Conservation (phyloP, 2,329 filamentous ascomycete species). For the Botrytis aclada region DNA sequence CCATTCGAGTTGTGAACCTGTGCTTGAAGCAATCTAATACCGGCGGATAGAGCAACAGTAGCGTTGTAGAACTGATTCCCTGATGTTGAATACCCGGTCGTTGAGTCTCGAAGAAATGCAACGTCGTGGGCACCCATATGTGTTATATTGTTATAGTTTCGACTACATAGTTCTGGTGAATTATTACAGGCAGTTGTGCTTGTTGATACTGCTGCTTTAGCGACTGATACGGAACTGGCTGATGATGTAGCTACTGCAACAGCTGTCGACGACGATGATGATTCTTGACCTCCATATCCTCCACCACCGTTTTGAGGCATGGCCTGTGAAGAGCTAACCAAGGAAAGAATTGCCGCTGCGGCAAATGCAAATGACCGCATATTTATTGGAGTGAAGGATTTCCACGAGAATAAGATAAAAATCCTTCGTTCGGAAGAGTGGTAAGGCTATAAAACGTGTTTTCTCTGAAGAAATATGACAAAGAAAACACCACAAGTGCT, state of each 20-base stretch:
- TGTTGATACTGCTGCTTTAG: constrained; percentile 29
- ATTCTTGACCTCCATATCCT: constrained; percentile 8
- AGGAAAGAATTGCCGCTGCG: constrained; percentile 30
- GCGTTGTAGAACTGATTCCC: constrained; percentile 59
- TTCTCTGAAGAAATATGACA: neutral
- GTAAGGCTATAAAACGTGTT: neutral
- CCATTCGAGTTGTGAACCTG: constrained; percentile 57
- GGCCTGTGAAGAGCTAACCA: constrained; percentile 27
- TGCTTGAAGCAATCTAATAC: constrained; percentile 62
- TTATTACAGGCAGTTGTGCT: constrained; percentile 64
- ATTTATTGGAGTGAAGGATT: neutral
- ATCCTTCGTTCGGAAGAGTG: neutral
- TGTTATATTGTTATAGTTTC: constrained; percentile 71
- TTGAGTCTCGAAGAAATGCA: constrained; percentile 54
- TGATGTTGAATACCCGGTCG: constrained; percentile 44
- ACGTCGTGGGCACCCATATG: constrained; percentile 69
- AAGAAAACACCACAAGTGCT: neutral
- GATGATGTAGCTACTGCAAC: constrained; percentile 13
- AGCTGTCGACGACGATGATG: neutral
- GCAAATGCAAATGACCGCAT: constrained; percentile 28
- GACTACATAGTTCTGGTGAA: constrained; percentile 68
- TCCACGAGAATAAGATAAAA: neutral
- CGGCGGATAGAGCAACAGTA: constrained; percentile 55
- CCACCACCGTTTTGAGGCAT: constrained; percentile 25
- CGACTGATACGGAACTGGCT: constrained; percentile 19